These are phyloP conservation scores for Arabis hirsuta DNA, from an alignment of 345 rosid species.

Conservation along the genomic window DNA sequence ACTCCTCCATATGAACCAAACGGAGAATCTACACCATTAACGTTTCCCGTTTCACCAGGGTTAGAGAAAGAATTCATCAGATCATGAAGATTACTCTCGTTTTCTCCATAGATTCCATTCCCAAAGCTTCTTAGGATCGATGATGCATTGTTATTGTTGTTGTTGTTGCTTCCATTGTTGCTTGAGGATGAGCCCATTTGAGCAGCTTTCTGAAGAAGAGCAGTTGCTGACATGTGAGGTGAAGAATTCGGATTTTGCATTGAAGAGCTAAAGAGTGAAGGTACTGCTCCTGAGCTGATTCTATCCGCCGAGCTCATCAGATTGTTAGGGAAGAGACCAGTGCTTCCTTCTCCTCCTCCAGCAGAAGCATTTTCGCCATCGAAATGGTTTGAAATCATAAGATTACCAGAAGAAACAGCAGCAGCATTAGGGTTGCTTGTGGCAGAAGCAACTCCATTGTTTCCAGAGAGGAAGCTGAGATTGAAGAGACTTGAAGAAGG, in stretches of 20 bases:
- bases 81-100: slow-evolving; percentile 62
- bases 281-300: slow-evolving; percentile 51
- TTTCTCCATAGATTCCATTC: slow-evolving; percentile 53
- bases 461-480: slow-evolving; percentile 58
- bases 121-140: slow-evolving; percentile 60
- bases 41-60: slow-evolving; percentile 44
- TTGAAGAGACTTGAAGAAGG: slow-evolving; percentile 53
- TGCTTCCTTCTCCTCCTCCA: slow-evolving; percentile 47
- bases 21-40: slow-evolving; percentile 45
- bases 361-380: slow-evolving; percentile 46
- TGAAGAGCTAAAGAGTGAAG: slow-evolving; percentile 59
- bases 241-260: slow-evolving; percentile 51
- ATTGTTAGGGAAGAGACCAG: slow-evolving; percentile 50
- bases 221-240: slow-evolving; percentile 79
- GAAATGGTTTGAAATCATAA: slow-evolving; percentile 49
- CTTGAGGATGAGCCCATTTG: slow-evolving; percentile 74
- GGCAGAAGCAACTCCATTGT: slow-evolving; percentile 43
- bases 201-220: slow-evolving; percentile 82
- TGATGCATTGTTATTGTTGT: slow-evolving; percentile 47
- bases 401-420: slow-evolving; percentile 44
- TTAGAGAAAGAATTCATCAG: slow-evolving; percentile 59
- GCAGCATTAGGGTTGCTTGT: slow-evolving; percentile 44
- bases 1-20: slow-evolving; percentile 42
- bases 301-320: slow-evolving; percentile 48
- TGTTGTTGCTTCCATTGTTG: slow-evolving; percentile 45